Evolutionary conservation across 2,329 filamentous ascomycete species (phyloP).

Genomic region (Parafenestella ontariensis): DNA sequence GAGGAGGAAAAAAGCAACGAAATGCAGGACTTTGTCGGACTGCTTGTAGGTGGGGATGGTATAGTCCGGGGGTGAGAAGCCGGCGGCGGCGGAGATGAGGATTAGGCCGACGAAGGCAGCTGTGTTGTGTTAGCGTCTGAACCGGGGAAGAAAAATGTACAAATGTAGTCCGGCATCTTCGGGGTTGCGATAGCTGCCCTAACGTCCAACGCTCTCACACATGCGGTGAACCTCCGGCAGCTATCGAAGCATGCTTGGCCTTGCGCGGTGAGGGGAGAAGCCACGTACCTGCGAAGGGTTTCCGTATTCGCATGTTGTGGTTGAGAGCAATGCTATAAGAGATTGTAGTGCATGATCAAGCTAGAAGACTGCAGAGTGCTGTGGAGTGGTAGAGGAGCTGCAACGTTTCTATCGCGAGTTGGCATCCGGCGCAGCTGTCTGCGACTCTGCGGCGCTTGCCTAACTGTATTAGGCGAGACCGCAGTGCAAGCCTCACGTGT

Average conservation of each 20-base stretch:
- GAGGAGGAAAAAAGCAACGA: conserved; percentile 86
- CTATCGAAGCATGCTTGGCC: conserved; percentile 1
- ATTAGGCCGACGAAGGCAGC: conserved; percentile 63
- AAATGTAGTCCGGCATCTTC: background rate
- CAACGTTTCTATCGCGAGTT: background rate
- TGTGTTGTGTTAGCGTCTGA: conserved; percentile 20
- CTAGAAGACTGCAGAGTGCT: background rate
- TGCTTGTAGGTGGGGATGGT: conserved; percentile 69
- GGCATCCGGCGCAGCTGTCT: background rate
- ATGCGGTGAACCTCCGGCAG: conserved; percentile 18
- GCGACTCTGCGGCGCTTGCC: background rate
- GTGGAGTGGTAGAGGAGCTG: background rate
- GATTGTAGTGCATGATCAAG: conserved; percentile 14
- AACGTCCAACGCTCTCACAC: background rate
- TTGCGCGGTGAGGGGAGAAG: conserved; percentile 16
- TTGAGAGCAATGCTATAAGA: conserved; percentile 13
- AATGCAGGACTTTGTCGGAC: conserved; percentile 85
- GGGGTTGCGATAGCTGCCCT: background rate
- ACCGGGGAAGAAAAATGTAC: background rate
- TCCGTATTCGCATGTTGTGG: conserved; percentile 77
- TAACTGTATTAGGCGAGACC: background rate
- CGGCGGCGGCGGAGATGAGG: conserved; percentile 73
- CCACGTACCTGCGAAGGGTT: conserved; percentile 82
- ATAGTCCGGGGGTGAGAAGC: conserved; percentile 66
- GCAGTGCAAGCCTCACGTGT: background rate